A percentile compares a stretch with the other conserved stretches of the same genome.
Conservation (phyloP, 805 yeast species). For the Brettanomyces naardenensis region DNA sequence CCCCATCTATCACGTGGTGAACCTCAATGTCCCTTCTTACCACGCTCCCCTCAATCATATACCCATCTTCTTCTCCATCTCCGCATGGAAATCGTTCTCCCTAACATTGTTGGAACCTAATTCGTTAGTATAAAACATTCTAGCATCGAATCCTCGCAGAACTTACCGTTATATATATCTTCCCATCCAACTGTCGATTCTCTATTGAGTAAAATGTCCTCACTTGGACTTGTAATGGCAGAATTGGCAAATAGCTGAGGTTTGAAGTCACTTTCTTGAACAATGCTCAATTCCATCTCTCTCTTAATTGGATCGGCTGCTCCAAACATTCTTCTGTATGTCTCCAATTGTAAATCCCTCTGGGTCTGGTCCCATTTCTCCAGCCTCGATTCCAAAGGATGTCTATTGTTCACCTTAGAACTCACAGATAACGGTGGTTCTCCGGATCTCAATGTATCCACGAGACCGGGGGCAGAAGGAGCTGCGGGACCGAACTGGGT, state of each 20-base stretch:
- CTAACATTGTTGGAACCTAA: constrained; percentile 32
- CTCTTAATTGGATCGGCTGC: constrained; percentile 90
- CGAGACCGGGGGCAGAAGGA: constrained; percentile 60
- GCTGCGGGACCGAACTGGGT: constrained; percentile 48
- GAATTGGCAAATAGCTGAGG: constrained; percentile 58
- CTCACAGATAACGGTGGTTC: constrained; percentile 56
- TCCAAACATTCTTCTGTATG: constrained; percentile 78
- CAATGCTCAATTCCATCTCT: constrained; percentile 78
- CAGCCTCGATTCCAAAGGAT: constrained; percentile 77
- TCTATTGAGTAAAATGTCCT: constrained; percentile 70
- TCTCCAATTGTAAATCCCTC: constrained; percentile 60
- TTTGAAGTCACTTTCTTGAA: constrained; percentile 59
- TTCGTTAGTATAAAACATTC: background rate
- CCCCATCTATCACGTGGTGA: too few relatives aligned
- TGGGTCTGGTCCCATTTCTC: constrained; percentile 76
- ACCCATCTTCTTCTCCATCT: constrained; percentile 60
- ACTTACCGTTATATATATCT: constrained; percentile 62
- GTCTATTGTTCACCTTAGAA: constrained; percentile 65
- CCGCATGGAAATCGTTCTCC: constrained; percentile 56
- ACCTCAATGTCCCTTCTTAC: too few relatives aligned
- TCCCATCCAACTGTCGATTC: constrained; percentile 89
- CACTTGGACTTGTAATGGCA: constrained; percentile 28
- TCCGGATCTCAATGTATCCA: constrained; percentile 58
- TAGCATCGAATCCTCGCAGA: background rate
- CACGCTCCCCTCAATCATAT: too few relatives aligned